Base-by-base conservation (phyloP, 2,329 filamentous ascomycete species). In the Fusarium transvaalense region DNA sequence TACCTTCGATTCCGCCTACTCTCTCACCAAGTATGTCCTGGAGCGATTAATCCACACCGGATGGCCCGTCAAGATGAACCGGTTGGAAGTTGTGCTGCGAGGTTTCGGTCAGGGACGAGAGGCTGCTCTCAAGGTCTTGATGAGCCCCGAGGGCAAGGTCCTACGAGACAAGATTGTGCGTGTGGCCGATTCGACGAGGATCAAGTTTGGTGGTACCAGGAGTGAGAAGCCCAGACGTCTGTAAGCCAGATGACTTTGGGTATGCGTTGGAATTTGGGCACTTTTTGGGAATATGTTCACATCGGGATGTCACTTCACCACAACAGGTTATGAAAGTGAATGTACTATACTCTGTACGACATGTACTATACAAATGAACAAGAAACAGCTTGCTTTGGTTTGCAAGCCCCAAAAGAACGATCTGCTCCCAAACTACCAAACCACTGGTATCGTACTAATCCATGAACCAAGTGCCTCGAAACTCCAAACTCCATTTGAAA, bases 191-290 rank as follows among this genome's bases (percentile, higher is more conserved):
- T 86, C 89, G 39, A 98, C 95, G 56, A 91, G 91, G 75, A 81
- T 98, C 80, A 99, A 99, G 85, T 97, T 98, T 84, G 96, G 94
- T 81, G 97, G 96, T 76, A 93, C 92, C 38, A 92, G 94, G 80
- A 95, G 93, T 83, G 88, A 87, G 79, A 92, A 90, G 78, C 91
- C 90, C 38, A 94, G 94, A 81, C 91, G 96, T 83, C 82, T 98
- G 83, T 83, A 79, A 58, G 27, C n/a, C 50, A 21, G 35, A 39
- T 48, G 68, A 51, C 31, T 25, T 32, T 25, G 34, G 23, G 12
- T 21, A 38, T 56, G 32, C 39, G 32, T 46, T 57, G 51, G 56
- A 37, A 53, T 53, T 63, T 48, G 52, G 48, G 29, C 43, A 64
- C 58, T 57, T 57, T 54, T 48, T 52, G 55, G 60, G 53, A 43